phyloP scores from a whole-genome alignment of 768 basidiomycete species.

The Trametes cingulata region DNA sequence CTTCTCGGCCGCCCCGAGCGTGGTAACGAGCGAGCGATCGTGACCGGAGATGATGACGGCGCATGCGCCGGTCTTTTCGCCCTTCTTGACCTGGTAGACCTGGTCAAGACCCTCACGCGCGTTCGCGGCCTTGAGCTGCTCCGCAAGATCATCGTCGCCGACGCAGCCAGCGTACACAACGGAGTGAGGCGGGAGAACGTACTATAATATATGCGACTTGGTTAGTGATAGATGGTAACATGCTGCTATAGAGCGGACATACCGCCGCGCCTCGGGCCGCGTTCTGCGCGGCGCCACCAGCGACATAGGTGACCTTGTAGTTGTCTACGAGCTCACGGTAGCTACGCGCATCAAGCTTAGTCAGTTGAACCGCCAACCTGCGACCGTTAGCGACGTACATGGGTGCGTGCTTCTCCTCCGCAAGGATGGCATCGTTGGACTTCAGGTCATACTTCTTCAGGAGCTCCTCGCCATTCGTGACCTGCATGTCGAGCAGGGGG shows the following conservation, averaged over 20 bases:
- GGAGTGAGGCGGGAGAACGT: conserved; percentile 82
- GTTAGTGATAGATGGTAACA: neutral
- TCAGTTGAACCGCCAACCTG: too few species aligned
- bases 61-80: conserved; percentile 92
- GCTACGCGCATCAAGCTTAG: conserved; percentile 41
- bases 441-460: conserved; percentile 89
- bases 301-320: conserved; percentile 83
- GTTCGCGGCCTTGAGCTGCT: conserved; percentile 89
- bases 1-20: conserved; percentile 85
- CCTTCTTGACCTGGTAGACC: conserved; percentile 86
- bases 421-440: conserved; percentile 95
- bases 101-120: conserved; percentile 86
- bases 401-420: conserved; percentile 82
- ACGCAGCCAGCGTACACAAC: conserved; percentile 96
- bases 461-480: conserved; percentile 79
- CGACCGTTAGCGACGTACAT: conserved; percentile 55
- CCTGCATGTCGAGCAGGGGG: conserved; percentile 96
- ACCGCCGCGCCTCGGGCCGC: conserved; percentile 96
- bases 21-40: conserved; percentile 90
- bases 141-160: conserved; percentile 88
- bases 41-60: conserved; percentile 95
- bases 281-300: conserved; percentile 97
- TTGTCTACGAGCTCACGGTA: conserved; percentile 86
- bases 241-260: conserved; percentile 33
- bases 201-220: conserved; percentile 54